Base-by-base conservation (phyloP, 2,329 filamentous ascomycete species). In the Cytospora mali region DNA sequence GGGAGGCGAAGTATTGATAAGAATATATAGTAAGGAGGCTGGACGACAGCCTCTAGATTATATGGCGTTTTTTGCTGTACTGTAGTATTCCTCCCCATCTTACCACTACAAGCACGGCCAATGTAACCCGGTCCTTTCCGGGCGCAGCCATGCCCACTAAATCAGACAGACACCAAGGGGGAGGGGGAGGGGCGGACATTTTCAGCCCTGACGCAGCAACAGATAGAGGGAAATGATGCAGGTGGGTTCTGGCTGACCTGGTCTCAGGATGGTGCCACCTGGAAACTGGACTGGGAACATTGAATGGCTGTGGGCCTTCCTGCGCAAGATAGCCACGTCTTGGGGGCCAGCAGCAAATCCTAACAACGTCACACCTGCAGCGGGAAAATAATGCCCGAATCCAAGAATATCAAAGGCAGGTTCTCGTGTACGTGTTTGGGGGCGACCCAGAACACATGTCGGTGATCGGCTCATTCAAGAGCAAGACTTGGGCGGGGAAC, bases 261-360 rank as follows among this genome's bases (percentile, higher is more conserved):
- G 58, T 33, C 39, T 51, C 51, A 61, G 52, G 21, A 62, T 62
- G 52, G 59, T 57, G 52, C 59, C 59, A 62, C 59, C 27, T 6
- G 52, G 29, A 14, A n/a, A 11, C 49, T 51, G 56, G 33, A 18
- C 10, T 6, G 28, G 21, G 6, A 31, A 31, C 13, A 46, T 46
- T 23, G 6, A 7, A 46, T n/a, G 39, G 18, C 5, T 6, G 39
- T 42, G 21, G 57, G n/a, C 27, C 49, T 25, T 35, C 25, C 6
- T 39, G 28, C 14, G 51, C 33, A 31, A 46, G 29, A 58, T 16
- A 51, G 6, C n/a, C 11, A 21, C n/a, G n/a, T n/a, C n/a, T n/a
- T n/a, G n/a, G n/a, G n/a, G n/a, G n/a, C n/a, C n/a, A n/a, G n/a
- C n/a, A n/a, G n/a, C n/a, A n/a, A n/a, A n/a, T n/a, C n/a, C 55